Conservation (phyloP, 2,329 filamentous ascomycete genomes). For the Colletotrichum lupini region DNA sequence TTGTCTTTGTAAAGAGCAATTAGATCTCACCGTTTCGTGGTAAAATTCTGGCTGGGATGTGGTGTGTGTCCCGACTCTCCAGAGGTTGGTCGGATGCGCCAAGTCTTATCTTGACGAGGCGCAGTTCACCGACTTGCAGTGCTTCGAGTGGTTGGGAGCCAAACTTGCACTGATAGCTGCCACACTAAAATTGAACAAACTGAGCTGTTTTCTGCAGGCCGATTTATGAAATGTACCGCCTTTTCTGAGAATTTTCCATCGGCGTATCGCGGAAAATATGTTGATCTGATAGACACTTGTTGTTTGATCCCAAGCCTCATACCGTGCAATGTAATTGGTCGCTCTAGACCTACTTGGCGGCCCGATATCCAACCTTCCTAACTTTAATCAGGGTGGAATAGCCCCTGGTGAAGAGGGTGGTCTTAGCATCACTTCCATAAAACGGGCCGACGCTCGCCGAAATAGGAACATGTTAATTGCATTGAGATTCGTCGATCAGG, state of each 20-base stretch:
- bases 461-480: not conserved
- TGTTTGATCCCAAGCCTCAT: not conserved
- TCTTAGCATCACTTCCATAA: too few species aligned
- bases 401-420: too few species aligned
- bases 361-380: not conserved
- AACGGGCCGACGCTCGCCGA: not conserved
- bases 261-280: not conserved
- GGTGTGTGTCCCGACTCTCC: not conserved
- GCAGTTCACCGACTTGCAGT: not conserved
- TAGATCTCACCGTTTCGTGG: not conserved
- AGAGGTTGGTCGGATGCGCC: not conserved
- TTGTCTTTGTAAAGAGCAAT: not conserved
- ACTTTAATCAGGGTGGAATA: not conserved
- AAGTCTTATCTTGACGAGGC: not conserved
- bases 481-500: too few species aligned
- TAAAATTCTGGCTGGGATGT: not conserved
- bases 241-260: not conserved
- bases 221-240: rapidly evolving
- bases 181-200: not conserved
- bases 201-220: not conserved
- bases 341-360: not conserved
- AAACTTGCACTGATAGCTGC: not conserved
- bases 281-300: too few species aligned
- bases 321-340: not conserved
- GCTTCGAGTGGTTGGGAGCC: not conserved